Base-by-base conservation (phyloP, 345 rosid genomes). In the Balakata baccata region DNA sequence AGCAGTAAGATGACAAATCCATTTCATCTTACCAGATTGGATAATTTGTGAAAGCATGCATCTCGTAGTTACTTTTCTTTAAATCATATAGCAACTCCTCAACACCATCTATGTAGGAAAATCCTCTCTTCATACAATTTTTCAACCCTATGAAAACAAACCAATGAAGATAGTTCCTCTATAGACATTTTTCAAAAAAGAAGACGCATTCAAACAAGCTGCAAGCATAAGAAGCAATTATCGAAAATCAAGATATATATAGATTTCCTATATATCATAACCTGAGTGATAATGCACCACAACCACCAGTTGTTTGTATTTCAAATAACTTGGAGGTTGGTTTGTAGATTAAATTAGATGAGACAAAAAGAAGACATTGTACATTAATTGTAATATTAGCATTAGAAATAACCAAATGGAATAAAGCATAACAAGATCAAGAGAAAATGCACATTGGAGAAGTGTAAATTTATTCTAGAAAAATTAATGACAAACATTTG, bases 41-140 rank as follows among this genome's bases (percentile, higher is more conserved):
- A 75, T 94, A 90, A 70, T 94, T 94, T 71, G 98, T 92, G 78
- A 84, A 87, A 74, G 98, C 97, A 82, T 94, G 98, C 88, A 94
- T 90, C 83, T 94, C 91, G 22, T 88, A 89, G 80, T 85, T 77
- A 45, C 80, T 79, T 81, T 81, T 77, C 72, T 78, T 84, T 72
- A 94, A 73, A 22, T 80, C 74, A 23, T 71, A 81, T 73, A 94
- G 98, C 77, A 94, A 84, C 73, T 87, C 79, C 71, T 86, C 84
- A 64, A 94, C 82, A 23, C 98, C 97, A 75, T 89, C 97, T 65
- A 92, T 64, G 82, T 87, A 92, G 59, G 85, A 84, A 80, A 88
- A 92, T 75, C 95, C 95, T 72, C 75, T 85, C 81, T 50, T 84
- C 89, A 92, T 83, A 70, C 93, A 92, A 58, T 70, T 76, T 84